Evolutionary conservation across 2,329 filamentous ascomycete genomes (phyloP), one percentile per base, ranked within the genome.

Genomic region (Colletotrichum paranaense): DNA sequence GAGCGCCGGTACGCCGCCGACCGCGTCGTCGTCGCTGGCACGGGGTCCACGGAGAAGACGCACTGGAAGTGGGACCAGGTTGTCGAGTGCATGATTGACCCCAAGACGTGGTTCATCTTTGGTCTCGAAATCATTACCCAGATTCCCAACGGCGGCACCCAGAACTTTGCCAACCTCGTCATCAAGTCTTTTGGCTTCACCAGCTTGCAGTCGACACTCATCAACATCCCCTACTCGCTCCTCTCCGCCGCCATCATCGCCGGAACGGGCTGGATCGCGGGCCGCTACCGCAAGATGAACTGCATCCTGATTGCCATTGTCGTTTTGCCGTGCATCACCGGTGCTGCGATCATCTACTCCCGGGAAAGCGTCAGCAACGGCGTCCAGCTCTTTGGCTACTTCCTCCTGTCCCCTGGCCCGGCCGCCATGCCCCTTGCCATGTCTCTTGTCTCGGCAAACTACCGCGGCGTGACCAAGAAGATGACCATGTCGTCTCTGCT

Each of bases 141-240:
- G 79, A 91, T 92, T 28, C 89, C 90, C 53, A 92, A 92, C 74
- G 90, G 90, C 38, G 90, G 90, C 28, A 90, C 88, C 0, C 87
- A 89, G 76, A 88, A 86, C 76, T 91, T 91, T 62, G 86, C 87
- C 53, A 91, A 90, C 76, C 84, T 90, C 46, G 87, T 90, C 66
- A 84, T 90, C 77, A 84, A 82, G 58, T 88, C 87, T 5, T 90
- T 91, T 63, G 87, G 87, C 9, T 90, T 90, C 78, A 87, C 86
- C 0, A 84, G 85, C 49, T 80, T 91, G 38, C 83, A 90, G 77
- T 87, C 87, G 1, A 85, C 88, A 22, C 85, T 90, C 38, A 85
- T 92, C 78, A 89, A 89, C 76, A 89, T 91, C 67, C 89, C 89
- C 2, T 89, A 90, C 74, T 90, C 88, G 0, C 74, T 90, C 16